Conservation (phyloP, 495 filamentous ascomycete genomes). For the Penicillium pancosmium region DNA sequence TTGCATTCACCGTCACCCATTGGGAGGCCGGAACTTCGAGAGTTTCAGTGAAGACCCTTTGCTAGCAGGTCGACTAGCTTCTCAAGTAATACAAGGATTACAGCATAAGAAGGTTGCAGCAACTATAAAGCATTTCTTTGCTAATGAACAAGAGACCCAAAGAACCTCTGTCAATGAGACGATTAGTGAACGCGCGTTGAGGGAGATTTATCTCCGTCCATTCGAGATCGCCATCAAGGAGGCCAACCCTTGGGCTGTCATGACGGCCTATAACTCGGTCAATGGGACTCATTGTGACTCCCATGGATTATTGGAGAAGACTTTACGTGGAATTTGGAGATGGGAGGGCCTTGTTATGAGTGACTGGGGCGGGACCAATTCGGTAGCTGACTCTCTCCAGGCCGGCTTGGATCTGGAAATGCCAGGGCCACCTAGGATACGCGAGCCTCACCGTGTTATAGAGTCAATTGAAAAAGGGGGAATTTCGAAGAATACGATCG, state of each 20-base stretch:
- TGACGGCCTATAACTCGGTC: conserved; percentile 78
- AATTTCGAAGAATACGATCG: conserved; percentile 50
- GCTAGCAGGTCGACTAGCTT: no score
- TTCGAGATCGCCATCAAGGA: conserved; percentile 71
- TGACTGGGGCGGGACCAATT: conserved; percentile 57
- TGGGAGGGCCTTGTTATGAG: conserved; percentile 52
- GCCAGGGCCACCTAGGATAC: conserved; percentile 47
- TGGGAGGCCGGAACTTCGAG: no score
- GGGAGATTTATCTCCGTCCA: conserved; percentile 74
- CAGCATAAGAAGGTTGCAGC: no score
- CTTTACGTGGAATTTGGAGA: conserved; percentile 68
- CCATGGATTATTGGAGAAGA: conserved; percentile 45
- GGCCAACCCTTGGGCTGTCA: conserved; percentile 62
- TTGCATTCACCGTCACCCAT: no score
- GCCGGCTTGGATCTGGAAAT: conserved; percentile 75
- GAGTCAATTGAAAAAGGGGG: conserved; percentile 54
- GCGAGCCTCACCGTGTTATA: conserved; percentile 28
- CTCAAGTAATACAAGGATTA: no score
- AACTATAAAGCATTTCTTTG: no score
- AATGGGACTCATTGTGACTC: conserved; percentile 71
- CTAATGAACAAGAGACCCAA: no score
- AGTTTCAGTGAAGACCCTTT: no score
- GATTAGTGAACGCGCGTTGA: conserved; percentile 64
- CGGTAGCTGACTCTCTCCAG: conserved; percentile 57
- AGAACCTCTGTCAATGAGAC: conserved; percentile 53